A percentile compares a stretch with the other conserved stretches of the same genome.
phyloP scores from a whole-genome alignment of 805 yeast species.

The Candida vaughaniae region DNA sequence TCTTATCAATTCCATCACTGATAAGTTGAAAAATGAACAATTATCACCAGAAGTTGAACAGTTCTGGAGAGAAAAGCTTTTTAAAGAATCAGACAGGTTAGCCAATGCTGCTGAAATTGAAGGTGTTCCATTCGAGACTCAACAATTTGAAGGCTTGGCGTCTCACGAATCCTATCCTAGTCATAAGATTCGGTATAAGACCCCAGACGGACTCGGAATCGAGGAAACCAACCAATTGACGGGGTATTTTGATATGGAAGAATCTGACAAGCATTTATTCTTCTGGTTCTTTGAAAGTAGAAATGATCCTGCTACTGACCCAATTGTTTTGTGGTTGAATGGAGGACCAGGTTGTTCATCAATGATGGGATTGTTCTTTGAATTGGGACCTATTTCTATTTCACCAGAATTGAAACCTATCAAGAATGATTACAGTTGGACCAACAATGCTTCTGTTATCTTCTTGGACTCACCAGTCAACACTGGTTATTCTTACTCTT shows the following conservation, averaged over 20 bases:
- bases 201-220: constrained; percentile 65
- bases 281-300: constrained; percentile 28
- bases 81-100: neutral
- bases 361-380: constrained; percentile 24
- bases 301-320: constrained; percentile 27
- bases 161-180: constrained; percentile 12
- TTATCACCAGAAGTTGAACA: neutral
- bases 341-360: constrained; percentile 32
- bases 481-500: constrained; percentile 21
- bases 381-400: constrained; percentile 25
- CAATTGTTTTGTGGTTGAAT: constrained; percentile 26
- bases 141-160: neutral
- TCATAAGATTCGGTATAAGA: constrained; percentile 54
- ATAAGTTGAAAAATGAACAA: neutral
- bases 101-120: neutral
- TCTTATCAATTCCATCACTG: neutral
- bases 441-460: constrained; percentile 29
- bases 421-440: constrained; percentile 27
- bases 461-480: constrained; percentile 30
- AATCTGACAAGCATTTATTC: constrained; percentile 50
- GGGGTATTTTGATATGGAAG: constrained; percentile 76
- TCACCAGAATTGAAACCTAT: constrained; percentile 20
- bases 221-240: constrained; percentile 76
- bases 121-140: neutral
- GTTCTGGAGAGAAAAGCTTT: neutral